Conservation (phyloP, 495 filamentous ascomycete genomes). For the Lasiosphaeria ovina region DNA sequence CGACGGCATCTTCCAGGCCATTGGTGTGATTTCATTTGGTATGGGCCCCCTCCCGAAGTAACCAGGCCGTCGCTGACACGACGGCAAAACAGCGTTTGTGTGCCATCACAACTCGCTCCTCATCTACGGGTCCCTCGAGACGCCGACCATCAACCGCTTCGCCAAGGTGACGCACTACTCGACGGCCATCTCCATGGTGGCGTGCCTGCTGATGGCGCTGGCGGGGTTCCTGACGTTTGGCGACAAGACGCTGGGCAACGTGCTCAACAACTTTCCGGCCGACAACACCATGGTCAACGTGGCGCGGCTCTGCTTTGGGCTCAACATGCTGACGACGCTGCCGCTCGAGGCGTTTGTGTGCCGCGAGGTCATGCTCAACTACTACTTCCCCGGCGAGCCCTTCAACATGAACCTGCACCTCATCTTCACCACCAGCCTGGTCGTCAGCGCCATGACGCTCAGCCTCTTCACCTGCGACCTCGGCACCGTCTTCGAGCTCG, state of each 20-base stretch:
- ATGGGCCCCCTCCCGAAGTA: slow-evolving; percentile 23
- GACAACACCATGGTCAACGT: slow-evolving; percentile 91
- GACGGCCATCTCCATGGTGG: slow-evolving; percentile 80
- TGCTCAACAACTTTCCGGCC: slow-evolving; percentile 93
- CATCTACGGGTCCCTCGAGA: slow-evolving; percentile 94
- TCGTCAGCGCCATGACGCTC: slow-evolving; percentile 73
- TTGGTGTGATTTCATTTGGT: slow-evolving; percentile 98
- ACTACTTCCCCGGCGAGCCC: slow-evolving; percentile 77
- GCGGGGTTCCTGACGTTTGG: slow-evolving; percentile 91
- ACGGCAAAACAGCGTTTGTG: slow-evolving; percentile 64
- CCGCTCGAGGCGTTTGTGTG: slow-evolving; percentile 97
- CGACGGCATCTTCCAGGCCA: slow-evolving; percentile 86
- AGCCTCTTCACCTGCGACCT: slow-evolving; percentile 86
- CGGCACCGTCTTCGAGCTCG: slow-evolving; percentile 89
- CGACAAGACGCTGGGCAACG: slow-evolving; percentile 86
- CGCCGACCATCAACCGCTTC: slow-evolving; percentile 92
- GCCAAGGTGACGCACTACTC: slow-evolving; percentile 87
- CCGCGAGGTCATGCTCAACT: slow-evolving; percentile 92
- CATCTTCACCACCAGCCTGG: slow-evolving; percentile 75
- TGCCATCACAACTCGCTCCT: slow-evolving; percentile 95
- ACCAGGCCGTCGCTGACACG: too few species aligned
- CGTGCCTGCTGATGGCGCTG: slow-evolving; percentile 84
- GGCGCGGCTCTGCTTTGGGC: slow-evolving; percentile 87
- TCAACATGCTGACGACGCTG: slow-evolving; percentile 98
- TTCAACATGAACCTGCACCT: slow-evolving; percentile 82